These are phyloP conservation scores for Pseudomonodictys pantanalensis DNA, from an alignment of 495 filamentous ascomycete genomes.

Conservation along the genomic window DNA sequence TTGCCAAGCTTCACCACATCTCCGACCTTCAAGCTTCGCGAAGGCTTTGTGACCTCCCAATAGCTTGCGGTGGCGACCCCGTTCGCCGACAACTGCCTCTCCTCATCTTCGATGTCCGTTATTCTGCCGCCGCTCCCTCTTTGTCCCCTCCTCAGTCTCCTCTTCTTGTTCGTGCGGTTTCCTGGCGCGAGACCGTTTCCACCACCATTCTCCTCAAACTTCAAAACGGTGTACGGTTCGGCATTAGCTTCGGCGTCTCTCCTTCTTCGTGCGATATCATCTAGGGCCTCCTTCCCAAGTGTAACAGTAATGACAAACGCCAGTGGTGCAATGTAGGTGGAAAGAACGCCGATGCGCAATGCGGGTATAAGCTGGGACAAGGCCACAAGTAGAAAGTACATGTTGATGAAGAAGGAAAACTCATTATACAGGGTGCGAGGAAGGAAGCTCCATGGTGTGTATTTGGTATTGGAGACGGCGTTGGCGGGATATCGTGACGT, in stretches of 20 bases:
- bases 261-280: constrained; percentile 81
- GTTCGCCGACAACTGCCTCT: constrained; percentile 41
- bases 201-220: constrained; percentile 50
- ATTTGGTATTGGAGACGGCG: constrained; percentile 93
- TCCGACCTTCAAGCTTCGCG: constrained; percentile 88
- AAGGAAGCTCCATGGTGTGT: constrained; percentile 92
- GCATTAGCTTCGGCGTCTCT: constrained; percentile 93
- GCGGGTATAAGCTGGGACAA: constrained; percentile 87
- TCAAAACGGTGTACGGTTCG: constrained; percentile 79
- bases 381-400: constrained; percentile 95
- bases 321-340: constrained; percentile 89
- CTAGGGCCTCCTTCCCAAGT: constrained; percentile 90
- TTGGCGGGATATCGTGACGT: constrained; percentile 70
- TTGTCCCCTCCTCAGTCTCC: constrained; percentile 21
- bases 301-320: constrained; percentile 90
- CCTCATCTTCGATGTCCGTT: constrained; percentile 44
- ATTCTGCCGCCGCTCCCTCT: constrained; percentile 36
- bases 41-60: constrained; percentile 69
- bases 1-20: constrained; percentile 90
- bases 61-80: constrained; percentile 46
- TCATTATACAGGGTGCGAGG: constrained; percentile 95
- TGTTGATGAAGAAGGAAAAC: constrained; percentile 99
- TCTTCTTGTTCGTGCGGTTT: constrained; percentile 28
- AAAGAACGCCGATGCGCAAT: constrained; percentile 87
- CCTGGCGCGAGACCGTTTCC: constrained; percentile 20